A percentile compares a stretch with the other conserved stretches of the same genome.
Conservation (phyloP, 2,329 filamentous ascomycete genomes). For the Calonectria henricotiae region DNA sequence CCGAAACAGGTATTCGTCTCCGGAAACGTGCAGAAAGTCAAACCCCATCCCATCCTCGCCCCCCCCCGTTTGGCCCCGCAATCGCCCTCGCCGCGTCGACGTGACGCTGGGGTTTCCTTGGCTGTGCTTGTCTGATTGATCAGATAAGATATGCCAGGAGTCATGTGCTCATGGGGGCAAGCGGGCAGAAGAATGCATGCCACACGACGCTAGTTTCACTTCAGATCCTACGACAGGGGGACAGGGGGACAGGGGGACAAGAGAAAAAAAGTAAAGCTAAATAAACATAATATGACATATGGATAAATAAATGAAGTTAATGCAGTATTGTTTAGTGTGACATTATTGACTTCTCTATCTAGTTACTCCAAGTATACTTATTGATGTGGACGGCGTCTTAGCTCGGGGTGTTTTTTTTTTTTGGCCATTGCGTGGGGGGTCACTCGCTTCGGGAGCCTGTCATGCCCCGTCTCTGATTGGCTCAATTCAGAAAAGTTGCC, state of each 20-base stretch:
- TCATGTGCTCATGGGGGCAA: constrained; percentile 16
- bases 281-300: no score
- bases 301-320: no score
- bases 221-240: no score
- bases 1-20: not conserved
- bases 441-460: constrained; percentile 41
- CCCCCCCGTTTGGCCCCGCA: constrained; percentile 17
- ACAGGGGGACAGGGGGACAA: no score
- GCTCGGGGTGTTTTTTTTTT: no score
- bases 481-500: not conserved
- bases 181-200: no score
- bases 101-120: not conserved
- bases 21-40: not conserved
- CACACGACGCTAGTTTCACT: no score
- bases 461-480: constrained; percentile 49
- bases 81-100: not conserved
- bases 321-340: no score
- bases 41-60: constrained; percentile 14
- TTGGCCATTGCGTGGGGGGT: not conserved
- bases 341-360: no score
- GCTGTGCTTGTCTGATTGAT: constrained; percentile 18
- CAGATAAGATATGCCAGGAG: constrained; percentile 23
- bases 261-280: no score
- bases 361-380: no score
- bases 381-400: no score